These are phyloP conservation scores for Linanthus parryae DNA, from an alignment of 148 eudicot species.

Conservation along the genomic window DNA sequence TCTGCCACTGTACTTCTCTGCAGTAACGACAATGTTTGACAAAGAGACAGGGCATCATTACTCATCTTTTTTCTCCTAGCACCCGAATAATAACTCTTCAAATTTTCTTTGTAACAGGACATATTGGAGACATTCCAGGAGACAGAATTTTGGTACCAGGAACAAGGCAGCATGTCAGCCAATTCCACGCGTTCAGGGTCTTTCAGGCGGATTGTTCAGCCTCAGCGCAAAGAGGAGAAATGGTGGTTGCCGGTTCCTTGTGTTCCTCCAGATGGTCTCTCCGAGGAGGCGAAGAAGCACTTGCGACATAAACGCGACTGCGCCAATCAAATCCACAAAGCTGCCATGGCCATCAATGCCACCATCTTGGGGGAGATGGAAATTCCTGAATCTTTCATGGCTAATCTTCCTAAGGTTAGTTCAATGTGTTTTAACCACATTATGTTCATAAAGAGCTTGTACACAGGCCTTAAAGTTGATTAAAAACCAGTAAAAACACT, in stretches of 20 bases:
- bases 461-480: no score
- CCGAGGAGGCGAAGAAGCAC: slow-evolving; percentile 61
- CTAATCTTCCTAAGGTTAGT: slow-evolving; percentile 82
- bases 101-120: slow-evolving; percentile 30
- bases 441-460: no score
- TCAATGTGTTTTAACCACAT: no score
- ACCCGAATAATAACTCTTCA: no score
- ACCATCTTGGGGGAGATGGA: slow-evolving; percentile 79
- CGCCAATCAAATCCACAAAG: slow-evolving; percentile 82
- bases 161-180: slow-evolving; percentile 60
- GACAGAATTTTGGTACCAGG: slow-evolving; percentile 80
- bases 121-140: slow-evolving; percentile 78
- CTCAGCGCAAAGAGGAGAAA: slow-evolving; percentile 64
- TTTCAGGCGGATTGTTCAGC: slow-evolving; percentile 48
- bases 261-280: slow-evolving; percentile 66
- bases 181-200: slow-evolving; percentile 50
- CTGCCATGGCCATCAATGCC: slow-evolving; percentile 85
- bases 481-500: no score
- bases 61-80: no score
- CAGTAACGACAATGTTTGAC: not conserved
- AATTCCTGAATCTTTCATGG: slow-evolving; percentile 70
- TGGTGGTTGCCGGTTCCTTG: slow-evolving; percentile 98
- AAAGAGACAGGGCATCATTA: no score
- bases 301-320: slow-evolving; percentile 64
- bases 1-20: not conserved